These are phyloP conservation scores for Agaricus sinodeliciosus DNA, from an alignment of 768 basidiomycete species.

Conservation along the genomic window DNA sequence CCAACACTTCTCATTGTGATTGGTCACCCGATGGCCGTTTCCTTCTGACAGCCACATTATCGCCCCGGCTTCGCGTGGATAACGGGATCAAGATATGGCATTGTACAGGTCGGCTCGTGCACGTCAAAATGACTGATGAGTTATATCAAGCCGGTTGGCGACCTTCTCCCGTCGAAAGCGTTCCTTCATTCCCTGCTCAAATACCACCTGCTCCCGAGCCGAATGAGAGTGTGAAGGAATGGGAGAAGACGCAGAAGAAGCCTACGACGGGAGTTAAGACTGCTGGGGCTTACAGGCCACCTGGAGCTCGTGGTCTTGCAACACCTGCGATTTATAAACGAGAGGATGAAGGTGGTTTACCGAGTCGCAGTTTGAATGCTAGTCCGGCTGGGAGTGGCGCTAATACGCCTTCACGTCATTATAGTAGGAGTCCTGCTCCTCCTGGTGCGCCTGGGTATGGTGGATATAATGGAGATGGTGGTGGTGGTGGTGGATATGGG, in stretches of 20 bases:
- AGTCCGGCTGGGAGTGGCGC: conserved; percentile 32
- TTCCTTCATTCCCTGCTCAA: conserved; percentile 57
- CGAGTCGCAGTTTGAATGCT: conserved; percentile 26
- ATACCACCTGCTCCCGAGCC: conserved; percentile 69
- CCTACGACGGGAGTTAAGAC: conserved; percentile 50
- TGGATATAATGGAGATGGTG: conserved; percentile 23
- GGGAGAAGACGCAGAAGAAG: conserved; percentile 40
- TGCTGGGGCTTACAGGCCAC: conserved; percentile 88
- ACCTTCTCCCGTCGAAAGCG: conserved; percentile 60
- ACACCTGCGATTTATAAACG: conserved; percentile 88
- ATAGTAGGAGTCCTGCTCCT: conserved; percentile 47
- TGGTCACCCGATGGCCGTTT: conserved; percentile 94
- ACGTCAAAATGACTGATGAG: conserved; percentile 78
- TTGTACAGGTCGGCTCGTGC: conserved; percentile 81
- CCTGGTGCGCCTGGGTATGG: conserved; percentile 42
- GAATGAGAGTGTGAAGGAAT: conserved; percentile 45
- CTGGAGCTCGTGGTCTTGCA: conserved; percentile 83
- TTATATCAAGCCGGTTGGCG: conserved; percentile 88
- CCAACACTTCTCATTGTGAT: conserved; percentile 90
- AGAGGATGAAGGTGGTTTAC: conserved; percentile 82
- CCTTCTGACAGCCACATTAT: conserved; percentile 92
- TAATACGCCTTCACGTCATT: conserved; percentile 57
- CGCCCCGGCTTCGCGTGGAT: conserved; percentile 91
- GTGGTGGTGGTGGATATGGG: conserved; percentile 21
- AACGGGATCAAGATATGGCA: conserved; percentile 98